Base-by-base conservation (phyloP, 106 monocot species). In the Platanthera guangdongensis region DNA sequence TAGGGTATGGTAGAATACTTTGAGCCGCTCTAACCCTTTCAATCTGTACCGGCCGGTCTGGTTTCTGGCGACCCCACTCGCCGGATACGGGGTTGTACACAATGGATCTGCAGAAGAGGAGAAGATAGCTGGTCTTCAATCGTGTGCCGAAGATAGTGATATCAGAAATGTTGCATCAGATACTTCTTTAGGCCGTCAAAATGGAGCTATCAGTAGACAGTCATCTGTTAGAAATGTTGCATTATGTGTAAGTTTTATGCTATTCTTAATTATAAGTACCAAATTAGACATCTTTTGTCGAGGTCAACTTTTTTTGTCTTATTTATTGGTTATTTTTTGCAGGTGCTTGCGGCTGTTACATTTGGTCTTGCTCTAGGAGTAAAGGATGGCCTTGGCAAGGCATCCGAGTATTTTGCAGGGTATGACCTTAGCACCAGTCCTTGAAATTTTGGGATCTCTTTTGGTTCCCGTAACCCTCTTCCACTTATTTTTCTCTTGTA, bases 351-450 rank as follows among this genome's bases (percentile, higher is more conserved):
- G 73, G 86, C 91, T 74, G 77, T 84, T 21, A 50, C 84, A 79
- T 88, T 92, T 83, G 91, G 91, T 57, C 47, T 88, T 81, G 80
- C 79, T 74, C 76, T 92, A 64, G 91, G 83, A 25, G 47, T 86
- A 12, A 84, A 84, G 80, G 91, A 92, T 76, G 91, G 91, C 22
- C 39, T 65, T 65, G 84, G 68, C 53, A 92, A 88, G 71, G 88
- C 88, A 57, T 88, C 88, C 45, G 91, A 92, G 78, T 91, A 51
- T 84, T 91, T 91, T 84, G 91, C 91, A 51, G 91, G 91, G 91
- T 90, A 84, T 83, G 77, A 13, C 16, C 9, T 53, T 57, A 63
- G 8, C 53, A 25, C 67, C 22, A 15, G 16, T 39, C 39, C 64
- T 64, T 64, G 64, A 25, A 25, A 10, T 72, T 39, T 39, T 39